A percentile compares a stretch with the other conserved stretches of the same genome.
phyloP scores from a whole-genome alignment of 2,329 filamentous ascomycete species.

The Colletotrichum trifolii region DNA sequence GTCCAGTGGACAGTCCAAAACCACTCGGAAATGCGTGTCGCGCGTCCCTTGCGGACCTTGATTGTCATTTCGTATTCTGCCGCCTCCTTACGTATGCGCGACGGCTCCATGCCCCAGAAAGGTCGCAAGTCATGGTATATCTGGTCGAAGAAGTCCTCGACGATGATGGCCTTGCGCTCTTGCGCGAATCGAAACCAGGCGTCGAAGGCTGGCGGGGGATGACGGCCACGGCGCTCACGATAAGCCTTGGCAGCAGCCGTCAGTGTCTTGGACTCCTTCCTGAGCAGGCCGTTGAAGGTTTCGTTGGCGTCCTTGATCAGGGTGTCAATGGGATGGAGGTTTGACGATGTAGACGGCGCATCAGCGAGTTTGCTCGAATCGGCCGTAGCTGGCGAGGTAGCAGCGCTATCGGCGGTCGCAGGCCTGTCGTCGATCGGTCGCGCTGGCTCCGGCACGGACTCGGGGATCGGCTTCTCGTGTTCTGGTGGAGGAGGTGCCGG shows the following conservation, averaged over 20 bases:
- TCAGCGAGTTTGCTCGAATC: slow-evolving; percentile 33
- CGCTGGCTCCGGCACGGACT: slow-evolving; percentile 19
- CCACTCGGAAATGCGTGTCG: slow-evolving; percentile 63
- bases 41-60: slow-evolving; percentile 63
- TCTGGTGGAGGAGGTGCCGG: slow-evolving; percentile 30
- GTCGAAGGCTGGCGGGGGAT: slow-evolving; percentile 61
- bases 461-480: slow-evolving; percentile 27
- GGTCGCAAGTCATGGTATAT: slow-evolving; percentile 64
- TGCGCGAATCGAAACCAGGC: slow-evolving; percentile 59
- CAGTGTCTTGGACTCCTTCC: slow-evolving; percentile 55
- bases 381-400: not conserved
- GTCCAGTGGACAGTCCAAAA: slow-evolving; percentile 70
- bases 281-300: slow-evolving; percentile 51
- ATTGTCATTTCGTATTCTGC: slow-evolving; percentile 71
- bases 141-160: slow-evolving; percentile 64
- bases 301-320: slow-evolving; percentile 54
- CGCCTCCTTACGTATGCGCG: slow-evolving; percentile 62
- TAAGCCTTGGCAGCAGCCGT: slow-evolving; percentile 58
- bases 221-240: slow-evolving; percentile 57
- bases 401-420: slow-evolving; percentile 1
- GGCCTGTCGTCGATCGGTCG: slow-evolving; percentile 5
- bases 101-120: slow-evolving; percentile 65
- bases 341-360: slow-evolving; percentile 8
- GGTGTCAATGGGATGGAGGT: slow-evolving; percentile 56
- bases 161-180: slow-evolving; percentile 53